Conservation (phyloP, 2,329 filamentous ascomycete genomes). For the Epicoccum nigrum region DNA sequence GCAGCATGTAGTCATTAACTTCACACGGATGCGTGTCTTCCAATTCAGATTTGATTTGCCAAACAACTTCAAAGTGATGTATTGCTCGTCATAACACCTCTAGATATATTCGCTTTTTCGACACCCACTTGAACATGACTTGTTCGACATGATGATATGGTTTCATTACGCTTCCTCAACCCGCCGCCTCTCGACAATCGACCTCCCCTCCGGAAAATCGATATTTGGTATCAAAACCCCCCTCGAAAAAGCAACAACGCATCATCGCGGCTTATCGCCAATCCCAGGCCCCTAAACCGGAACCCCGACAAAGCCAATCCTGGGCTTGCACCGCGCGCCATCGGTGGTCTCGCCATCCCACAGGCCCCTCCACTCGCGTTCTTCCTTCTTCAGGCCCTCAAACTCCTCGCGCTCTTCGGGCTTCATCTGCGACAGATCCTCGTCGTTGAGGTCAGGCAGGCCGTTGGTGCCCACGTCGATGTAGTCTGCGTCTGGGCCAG, state of each 20-base stretch:
- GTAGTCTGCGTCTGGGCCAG: slow-evolving; percentile 62
- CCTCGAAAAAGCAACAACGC: not conserved
- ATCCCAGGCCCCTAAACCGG: slow-evolving; percentile 47
- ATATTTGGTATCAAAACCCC: not conserved
- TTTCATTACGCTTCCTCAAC: not conserved
- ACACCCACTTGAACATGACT: too few relatives aligned
- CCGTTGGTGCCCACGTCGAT: slow-evolving; percentile 60
- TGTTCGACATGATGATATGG: not conserved
- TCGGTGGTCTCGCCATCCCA: slow-evolving; percentile 74
- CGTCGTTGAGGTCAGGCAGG: slow-evolving; percentile 67
- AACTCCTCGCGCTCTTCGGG: slow-evolving; percentile 75
- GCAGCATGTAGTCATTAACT: too few relatives aligned
- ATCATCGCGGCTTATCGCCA: not conserved
- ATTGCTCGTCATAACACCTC: too few relatives aligned
- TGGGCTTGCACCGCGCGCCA: slow-evolving; percentile 54
- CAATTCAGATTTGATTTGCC: too few relatives aligned
- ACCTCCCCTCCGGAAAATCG: not conserved
- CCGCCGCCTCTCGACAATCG: not conserved
- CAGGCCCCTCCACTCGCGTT: slow-evolving; percentile 73
- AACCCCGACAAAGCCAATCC: slow-evolving; percentile 57
- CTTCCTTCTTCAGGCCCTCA: slow-evolving; percentile 67
- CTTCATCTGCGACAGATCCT: slow-evolving; percentile 70
- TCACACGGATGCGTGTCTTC: too few relatives aligned
- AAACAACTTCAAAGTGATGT: too few relatives aligned
- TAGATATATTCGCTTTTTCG: too few relatives aligned